Evolutionary conservation across 805 yeast species (phyloP), one percentile per base, ranked within the genome.

Genomic region (Pichia ethanolica): DNA sequence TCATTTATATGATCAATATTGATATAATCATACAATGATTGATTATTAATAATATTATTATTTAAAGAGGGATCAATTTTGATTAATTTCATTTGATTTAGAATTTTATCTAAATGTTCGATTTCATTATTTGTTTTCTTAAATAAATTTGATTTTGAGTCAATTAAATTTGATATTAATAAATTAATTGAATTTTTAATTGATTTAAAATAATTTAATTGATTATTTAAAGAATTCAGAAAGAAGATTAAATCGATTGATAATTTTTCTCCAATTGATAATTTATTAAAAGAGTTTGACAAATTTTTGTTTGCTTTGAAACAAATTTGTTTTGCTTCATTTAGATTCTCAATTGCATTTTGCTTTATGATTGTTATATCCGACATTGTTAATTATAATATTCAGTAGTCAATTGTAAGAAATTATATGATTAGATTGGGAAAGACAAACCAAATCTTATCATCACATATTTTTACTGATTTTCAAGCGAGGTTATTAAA

Each of bases 311-410:
- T 75, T 20, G 84, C 82, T 35, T 69, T 71, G n/a, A 71, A 69
- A 46, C 86, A 80, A 5, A 76, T 58, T 8, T 68, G 65, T 48
- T 75, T 79, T 0, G 83, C 84, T 12, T 70, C 67, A 1, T 71
- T 61, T 35, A 81, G 68, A 26, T 75, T 72, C 48, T 61, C 64
- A 42, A 74, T 71, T 0, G 86, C 81, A 57, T 74, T 78, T 12
- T 5, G 11, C 32, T 30, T 30, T 9, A 45, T 39, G 26, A 8
- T 34, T 13, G 33, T 8, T 12, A 45, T 39, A 30, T 30, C 39
- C 7, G 35, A 8, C 48, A 45, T 30, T 6, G 9, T 30, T 20
- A 20, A 20, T 20, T 20, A 20, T 20, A 20, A 20, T 20, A 20
- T 20, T 20, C 20, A 20, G 20, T 20, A 20, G 20, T 20, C 3